Percentiles rank a stretch among this genome's conserved stretches.
phyloP scores from a whole-genome alignment of 441 rosid genomes.

The Codiaeum variegatum region DNA sequence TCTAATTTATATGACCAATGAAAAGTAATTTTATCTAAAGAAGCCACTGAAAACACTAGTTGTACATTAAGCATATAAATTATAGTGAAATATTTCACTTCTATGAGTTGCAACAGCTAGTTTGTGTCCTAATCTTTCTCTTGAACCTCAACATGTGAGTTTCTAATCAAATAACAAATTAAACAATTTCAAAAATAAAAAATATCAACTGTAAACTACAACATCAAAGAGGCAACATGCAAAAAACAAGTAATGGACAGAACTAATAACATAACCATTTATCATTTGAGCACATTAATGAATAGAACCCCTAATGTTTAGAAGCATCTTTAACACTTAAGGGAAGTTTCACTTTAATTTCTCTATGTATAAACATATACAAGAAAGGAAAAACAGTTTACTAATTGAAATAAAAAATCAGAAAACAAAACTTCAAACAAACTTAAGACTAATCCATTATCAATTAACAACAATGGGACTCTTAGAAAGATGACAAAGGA shows the following conservation, averaged over 20 bases:
- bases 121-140: constrained; percentile 61
- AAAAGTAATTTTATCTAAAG: neutral
- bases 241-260: neutral
- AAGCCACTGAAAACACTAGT: neutral
- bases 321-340: too few relatives aligned
- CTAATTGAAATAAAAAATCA: too few relatives aligned
- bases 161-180: constrained; percentile 51
- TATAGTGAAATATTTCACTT: constrained; percentile 31
- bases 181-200: constrained; percentile 14
- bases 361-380: too few relatives aligned
- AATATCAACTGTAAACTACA: constrained; percentile 8
- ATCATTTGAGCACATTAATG: too few relatives aligned
- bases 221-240: neutral
- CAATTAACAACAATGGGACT: too few relatives aligned
- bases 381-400: too few relatives aligned
- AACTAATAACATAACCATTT: neutral
- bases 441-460: too few relatives aligned
- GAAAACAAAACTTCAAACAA: too few relatives aligned
- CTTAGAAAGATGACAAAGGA: too few relatives aligned
- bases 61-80: neutral
- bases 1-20: neutral
- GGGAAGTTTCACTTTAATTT: too few relatives aligned
- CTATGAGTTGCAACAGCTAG: constrained; percentile 65
- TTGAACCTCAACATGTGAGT: constrained; percentile 52
- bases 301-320: too few relatives aligned